Evolutionary conservation across 306 rosid species (phyloP), one percentile per base, ranked within the genome.

Genomic region (Medicago arabica): DNA sequence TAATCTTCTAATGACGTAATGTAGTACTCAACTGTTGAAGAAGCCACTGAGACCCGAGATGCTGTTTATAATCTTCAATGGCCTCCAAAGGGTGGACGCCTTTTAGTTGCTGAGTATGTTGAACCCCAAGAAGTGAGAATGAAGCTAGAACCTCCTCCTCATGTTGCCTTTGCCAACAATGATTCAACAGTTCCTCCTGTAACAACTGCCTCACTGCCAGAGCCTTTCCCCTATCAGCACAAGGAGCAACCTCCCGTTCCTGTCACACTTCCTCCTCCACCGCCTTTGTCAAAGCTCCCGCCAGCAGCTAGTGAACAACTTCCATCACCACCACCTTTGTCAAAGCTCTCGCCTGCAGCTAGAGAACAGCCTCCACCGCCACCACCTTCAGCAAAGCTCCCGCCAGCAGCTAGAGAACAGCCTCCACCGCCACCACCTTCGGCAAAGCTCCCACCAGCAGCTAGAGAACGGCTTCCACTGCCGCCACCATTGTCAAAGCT

Each of bases 21-120:
- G 85, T 81, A 95, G 99, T 95, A 90, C 82, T 84, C 96, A 0
- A 86, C 98, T n/a, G 81, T 84, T 9, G 96, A 95, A 73, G 90
- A 95, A 82, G 97, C 99, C 58, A 69, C 74, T 18, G 89, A 90
- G 83, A 95, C 99, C 0, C 84, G 99, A 55, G 85, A 88, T 87
- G 91, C 96, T 58, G 96, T 95, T 70, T 90, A 88, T 83, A 92
- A 95, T 84, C 82, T 95, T 18, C 98, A 87, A 67, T 95, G 99
- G 99, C 99, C 99, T 39, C 89, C 91, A 67, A 90, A 95, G 47
- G 97, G 96, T 23, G 97, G 97, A 50, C 92, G 92, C 31, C 91
- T 83, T 50, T 86, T 95, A 6, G 75, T 71, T 60, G 99, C 97
- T 0, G 99, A 95, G 71, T 90, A 80, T 85, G 97, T 89, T 68